Evolutionary conservation across 2,329 filamentous ascomycete species (phyloP).

Genomic region (Cladosporium colombiae): DNA sequence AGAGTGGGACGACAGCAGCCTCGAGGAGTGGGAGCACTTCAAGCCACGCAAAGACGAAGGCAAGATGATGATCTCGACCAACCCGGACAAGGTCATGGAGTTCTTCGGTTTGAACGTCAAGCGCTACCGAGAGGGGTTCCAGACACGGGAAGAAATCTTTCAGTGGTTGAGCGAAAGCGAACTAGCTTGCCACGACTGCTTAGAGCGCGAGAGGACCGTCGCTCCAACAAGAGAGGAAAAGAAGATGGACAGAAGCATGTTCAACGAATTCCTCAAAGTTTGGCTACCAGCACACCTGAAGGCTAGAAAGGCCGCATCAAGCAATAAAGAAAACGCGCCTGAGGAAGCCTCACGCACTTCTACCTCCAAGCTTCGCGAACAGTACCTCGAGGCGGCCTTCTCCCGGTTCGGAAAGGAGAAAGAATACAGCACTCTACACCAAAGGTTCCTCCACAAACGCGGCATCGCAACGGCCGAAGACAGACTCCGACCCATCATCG

Average conservation of each 20-base stretch:
- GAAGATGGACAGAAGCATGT: slow-evolving; percentile 59
- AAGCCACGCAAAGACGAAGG: slow-evolving; percentile 40
- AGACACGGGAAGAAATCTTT: slow-evolving; percentile 58
- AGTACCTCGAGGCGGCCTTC: slow-evolving; percentile 51
- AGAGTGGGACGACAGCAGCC: slow-evolving; percentile 64
- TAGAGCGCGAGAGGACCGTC: slow-evolving; percentile 25
- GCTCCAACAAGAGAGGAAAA: slow-evolving; percentile 32
- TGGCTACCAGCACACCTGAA: slow-evolving; percentile 59
- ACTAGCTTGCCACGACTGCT: slow-evolving; percentile 52
- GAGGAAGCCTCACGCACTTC: neutral
- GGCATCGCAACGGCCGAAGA: slow-evolving; percentile 27
- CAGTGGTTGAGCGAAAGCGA: slow-evolving; percentile 60
- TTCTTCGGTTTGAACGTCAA: slow-evolving; percentile 63
- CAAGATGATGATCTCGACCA: slow-evolving; percentile 60
- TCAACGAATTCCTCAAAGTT: slow-evolving; percentile 61
- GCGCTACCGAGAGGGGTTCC: slow-evolving; percentile 59
- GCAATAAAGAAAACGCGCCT: neutral
- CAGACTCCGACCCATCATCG: slow-evolving; percentile 28
- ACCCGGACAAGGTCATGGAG: slow-evolving; percentile 57
- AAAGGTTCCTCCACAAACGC: slow-evolving; percentile 25
- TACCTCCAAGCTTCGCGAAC: slow-evolving; percentile 41
- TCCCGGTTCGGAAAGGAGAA: slow-evolving; percentile 32
- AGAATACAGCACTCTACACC: slow-evolving; percentile 24
- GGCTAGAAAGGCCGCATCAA: neutral
- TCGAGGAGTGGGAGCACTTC: slow-evolving; percentile 35